Evolutionary conservation across 345 rosid species (phyloP), one percentile per base, ranked within the genome.

Genomic region (Populus alba): DNA sequence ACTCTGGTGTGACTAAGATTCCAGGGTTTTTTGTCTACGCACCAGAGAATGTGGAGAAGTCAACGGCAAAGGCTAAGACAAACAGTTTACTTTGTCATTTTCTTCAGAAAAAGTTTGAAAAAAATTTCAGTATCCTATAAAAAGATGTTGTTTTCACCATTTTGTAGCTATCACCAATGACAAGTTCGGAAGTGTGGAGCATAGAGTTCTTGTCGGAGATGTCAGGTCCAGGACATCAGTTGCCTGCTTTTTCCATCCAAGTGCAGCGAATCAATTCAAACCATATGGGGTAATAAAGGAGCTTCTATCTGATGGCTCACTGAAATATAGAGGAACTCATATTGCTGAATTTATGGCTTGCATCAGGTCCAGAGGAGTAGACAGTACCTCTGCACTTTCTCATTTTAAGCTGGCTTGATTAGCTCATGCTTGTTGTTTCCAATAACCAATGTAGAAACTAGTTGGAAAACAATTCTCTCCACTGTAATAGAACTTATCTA

Each of bases 21-120:
- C 91, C 89, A 18, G 81, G 57, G 23, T 81, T 88, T 72, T 84
- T 84, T 66, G 77, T 88, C 71, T 86, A 84, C 63, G 75, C 84
- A 22, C 75, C 22, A 3, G 78, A 81, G 57, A 66, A 41, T 66
- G 72, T 66, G 39, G 45, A 66, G 61, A 74, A 63, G 20, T 8
- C 69, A 10, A 29, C 49, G 23, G 51, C 73, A 0, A 25, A 75
- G 33, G 38, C n/a, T 0, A 27, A 31, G 33, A 31, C 3, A 31
- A 31, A 31, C 33, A 31, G 33, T 31, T 31, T 31, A 2, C 33
- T 31, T 31, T 2, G 16, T 45, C 51, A 45, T 45, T 45, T 45
- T 45, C 51, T 12, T 45, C 13, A 31, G 33, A 29, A 29, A 29
- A 29, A 29, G 31, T 29, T 29, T 2, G 31, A 31, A 31, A 31